Percentiles rank a stretch among this genome's conserved stretches.
Conservation (phyloP, 768 basidiomycete species). For the Lentinula guzmanii region DNA sequence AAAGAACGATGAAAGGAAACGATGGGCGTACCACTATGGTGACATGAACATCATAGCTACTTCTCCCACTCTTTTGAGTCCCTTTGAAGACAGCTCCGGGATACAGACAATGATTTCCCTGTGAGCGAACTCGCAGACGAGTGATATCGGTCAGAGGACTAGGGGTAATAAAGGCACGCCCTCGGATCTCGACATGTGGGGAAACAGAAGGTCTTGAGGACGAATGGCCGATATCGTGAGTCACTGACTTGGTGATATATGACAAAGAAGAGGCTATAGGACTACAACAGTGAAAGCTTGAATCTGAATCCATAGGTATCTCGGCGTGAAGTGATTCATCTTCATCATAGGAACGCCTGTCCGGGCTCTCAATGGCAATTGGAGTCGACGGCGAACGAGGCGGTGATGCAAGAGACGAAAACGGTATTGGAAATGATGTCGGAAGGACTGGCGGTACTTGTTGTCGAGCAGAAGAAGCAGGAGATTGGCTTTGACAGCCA, state of each 20-base stretch:
- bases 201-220: slow-evolving; percentile 1
- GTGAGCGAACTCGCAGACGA: slow-evolving; percentile 64
- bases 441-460: slow-evolving; percentile 10
- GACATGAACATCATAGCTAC: slow-evolving; percentile 91
- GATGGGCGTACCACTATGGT: slow-evolving; percentile 73
- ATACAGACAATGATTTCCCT: slow-evolving; percentile 74
- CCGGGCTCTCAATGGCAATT: slow-evolving; percentile 14
- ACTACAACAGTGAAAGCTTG: slow-evolving; percentile 11
- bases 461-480: slow-evolving; percentile 15
- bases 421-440: slow-evolving; percentile 18
- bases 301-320: slow-evolving; percentile 6
- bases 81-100: slow-evolving; percentile 87
- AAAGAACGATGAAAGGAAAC: not conserved
- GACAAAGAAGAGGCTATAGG: slow-evolving; percentile 2
- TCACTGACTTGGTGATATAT: not conserved
- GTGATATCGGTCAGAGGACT: slow-evolving; percentile 72
- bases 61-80: slow-evolving; percentile 90
- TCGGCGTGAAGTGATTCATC: slow-evolving; percentile 17
- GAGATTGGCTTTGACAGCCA: slow-evolving; percentile 36
- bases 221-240: not conserved
- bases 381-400: slow-evolving; percentile 12
- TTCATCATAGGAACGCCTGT: slow-evolving; percentile 17
- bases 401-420: slow-evolving; percentile 15
- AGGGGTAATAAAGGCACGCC: slow-evolving; percentile 17
- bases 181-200: slow-evolving; percentile 14